These are phyloP conservation scores for Solanum rostratum DNA, from an alignment of 257 asterid genomes.

Conservation along the genomic window DNA sequence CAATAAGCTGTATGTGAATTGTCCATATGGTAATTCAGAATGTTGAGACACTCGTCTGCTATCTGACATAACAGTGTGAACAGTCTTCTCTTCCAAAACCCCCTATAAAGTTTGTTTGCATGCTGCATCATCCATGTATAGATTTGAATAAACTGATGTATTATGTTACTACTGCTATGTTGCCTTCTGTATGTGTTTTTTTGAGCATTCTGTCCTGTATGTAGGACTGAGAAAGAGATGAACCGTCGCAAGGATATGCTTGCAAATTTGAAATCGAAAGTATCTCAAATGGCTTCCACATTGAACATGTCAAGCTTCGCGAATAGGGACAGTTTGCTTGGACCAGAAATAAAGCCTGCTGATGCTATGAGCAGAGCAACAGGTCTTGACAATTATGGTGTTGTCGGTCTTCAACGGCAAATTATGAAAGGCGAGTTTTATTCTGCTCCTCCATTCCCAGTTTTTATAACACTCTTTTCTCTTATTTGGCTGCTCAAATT, in stretches of 20 bases:
- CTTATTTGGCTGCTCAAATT: neutral
- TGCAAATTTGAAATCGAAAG: conserved; percentile 60
- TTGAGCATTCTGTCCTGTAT: neutral
- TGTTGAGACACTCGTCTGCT: neutral
- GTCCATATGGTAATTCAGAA: neutral
- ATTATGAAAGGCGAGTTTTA: conserved; percentile 70
- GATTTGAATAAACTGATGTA: neutral
- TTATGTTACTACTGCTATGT: neutral
- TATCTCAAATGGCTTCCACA: conserved; percentile 69
- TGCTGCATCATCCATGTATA: neutral
- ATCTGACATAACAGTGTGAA: neutral
- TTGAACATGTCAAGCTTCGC: conserved; percentile 88
- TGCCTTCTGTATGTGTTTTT: neutral
- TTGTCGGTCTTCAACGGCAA: conserved; percentile 89
- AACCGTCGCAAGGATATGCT: conserved; percentile 84
- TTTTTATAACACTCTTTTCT: neutral
- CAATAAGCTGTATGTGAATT: neutral
- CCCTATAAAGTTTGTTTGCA: neutral
- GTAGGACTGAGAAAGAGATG: conserved; percentile 84
- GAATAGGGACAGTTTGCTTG: conserved; percentile 84
- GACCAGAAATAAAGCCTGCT: conserved; percentile 78
- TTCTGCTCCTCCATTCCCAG: neutral
- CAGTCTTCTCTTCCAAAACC: neutral
- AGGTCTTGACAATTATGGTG: conserved; percentile 76
- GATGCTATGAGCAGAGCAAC: conserved; percentile 75